phyloP scores from a whole-genome alignment of 139 green algal genomes.

The Pleodorina starrii region DNA sequence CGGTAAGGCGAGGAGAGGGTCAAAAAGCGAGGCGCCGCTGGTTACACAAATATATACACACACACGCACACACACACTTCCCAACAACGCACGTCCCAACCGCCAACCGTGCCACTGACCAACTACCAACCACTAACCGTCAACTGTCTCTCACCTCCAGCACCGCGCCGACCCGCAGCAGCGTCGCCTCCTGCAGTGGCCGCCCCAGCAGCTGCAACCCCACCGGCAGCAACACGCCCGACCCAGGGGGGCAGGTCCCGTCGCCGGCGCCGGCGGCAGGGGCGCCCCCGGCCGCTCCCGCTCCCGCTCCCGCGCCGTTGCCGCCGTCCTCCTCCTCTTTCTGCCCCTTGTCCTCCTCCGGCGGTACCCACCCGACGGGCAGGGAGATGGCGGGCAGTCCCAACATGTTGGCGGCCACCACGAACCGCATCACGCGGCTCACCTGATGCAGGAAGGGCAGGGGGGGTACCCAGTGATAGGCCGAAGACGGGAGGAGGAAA shows the following conservation, averaged over 20 bases:
- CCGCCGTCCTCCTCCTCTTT: neutral
- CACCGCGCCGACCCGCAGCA: conserved; percentile 63
- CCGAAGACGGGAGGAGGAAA: no score
- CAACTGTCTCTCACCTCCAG: conserved; percentile 48
- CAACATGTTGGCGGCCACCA: conserved; percentile 72
- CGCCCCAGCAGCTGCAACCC: conserved; percentile 87
- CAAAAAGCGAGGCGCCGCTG: no score
- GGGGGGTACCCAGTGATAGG: no score
- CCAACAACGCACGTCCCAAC: neutral
- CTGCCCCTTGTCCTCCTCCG: neutral
- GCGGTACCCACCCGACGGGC: conserved; percentile 64
- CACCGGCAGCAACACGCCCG: conserved; percentile 65
- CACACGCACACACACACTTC: neutral
- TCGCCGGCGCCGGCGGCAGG: neutral
- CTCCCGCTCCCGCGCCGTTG: neutral
- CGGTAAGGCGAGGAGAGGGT: no score
- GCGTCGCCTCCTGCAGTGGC: conserved; percentile 73
- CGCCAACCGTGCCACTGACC: no score
- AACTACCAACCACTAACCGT: no score
- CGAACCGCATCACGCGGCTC: conserved; percentile 77
- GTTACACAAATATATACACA: neutral
- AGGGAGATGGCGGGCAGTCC: conserved; percentile 81
- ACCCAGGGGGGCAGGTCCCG: neutral
- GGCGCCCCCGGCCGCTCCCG: neutral
- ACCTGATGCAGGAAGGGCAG: conserved; percentile 14